Conservation (phyloP, 2,329 filamentous ascomycete species). For the Fusarium musae region DNA sequence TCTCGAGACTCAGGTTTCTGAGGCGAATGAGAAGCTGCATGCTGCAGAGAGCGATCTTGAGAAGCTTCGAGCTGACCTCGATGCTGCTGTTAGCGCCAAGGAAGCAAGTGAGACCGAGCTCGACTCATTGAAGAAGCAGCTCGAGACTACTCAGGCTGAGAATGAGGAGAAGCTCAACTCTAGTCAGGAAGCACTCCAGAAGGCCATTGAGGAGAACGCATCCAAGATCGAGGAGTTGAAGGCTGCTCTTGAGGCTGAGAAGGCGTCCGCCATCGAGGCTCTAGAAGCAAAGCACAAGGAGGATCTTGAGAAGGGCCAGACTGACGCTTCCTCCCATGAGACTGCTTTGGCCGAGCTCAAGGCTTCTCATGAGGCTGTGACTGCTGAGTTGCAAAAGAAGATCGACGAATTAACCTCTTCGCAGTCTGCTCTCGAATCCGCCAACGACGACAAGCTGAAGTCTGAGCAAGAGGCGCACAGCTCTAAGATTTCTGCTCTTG, state of each 20-base stretch:
- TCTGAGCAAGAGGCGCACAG: conserved; percentile 57
- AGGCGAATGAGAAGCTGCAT: conserved; percentile 62
- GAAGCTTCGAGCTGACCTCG: conserved; percentile 60
- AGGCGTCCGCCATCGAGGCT: conserved; percentile 58
- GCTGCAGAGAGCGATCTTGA: conserved; percentile 63
- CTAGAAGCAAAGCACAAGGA: conserved; percentile 65
- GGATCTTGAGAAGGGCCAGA: conserved; percentile 60
- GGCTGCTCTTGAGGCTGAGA: conserved; percentile 60
- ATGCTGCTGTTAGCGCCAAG: conserved; percentile 60
- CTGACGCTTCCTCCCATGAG: conserved; percentile 59
- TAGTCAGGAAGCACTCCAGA: conserved; percentile 49
- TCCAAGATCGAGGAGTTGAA: conserved; percentile 63
- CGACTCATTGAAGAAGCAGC: conserved; percentile 59
- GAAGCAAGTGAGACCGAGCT: conserved; percentile 62
- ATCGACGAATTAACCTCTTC: conserved; percentile 64
- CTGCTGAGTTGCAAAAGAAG: conserved; percentile 64
- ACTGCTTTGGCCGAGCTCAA: conserved; percentile 62
- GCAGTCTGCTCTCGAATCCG: conserved; percentile 57
- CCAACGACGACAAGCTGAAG: conserved; percentile 58
- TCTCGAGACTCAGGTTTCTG: conserved; percentile 60
- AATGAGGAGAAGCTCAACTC: conserved; percentile 49
- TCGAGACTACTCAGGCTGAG: conserved; percentile 56
- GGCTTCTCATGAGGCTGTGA: conserved; percentile 58
- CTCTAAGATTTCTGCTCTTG: conserved; percentile 60
- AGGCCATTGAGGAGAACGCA: conserved; percentile 59